Evolutionary conservation across 441 rosid species (phyloP), one percentile per base, ranked within the genome.

Genomic region (Arabidopsis hybrid): DNA sequence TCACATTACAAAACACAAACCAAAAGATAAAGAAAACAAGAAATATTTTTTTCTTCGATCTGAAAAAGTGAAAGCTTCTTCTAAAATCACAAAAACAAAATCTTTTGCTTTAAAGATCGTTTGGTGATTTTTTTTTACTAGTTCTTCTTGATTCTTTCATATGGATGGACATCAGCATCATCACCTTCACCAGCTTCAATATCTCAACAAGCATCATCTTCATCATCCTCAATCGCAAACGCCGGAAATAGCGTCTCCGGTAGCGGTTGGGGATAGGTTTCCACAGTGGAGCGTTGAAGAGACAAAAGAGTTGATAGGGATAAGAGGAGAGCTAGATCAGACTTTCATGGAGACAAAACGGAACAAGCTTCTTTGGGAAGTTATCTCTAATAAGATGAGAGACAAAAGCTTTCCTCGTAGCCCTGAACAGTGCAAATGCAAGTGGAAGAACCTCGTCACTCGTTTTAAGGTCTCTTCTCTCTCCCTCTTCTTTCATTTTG

Each of bases 401-500:
- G 97, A 89, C 58, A 84, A 83, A 72, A 96, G 95, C 51, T 95
- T 71, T 53, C 80, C 78, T 84, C 99, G 99, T 31, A 95, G 96
- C 80, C 72, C 97, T 32, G 99, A 92, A 64, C 99, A 95, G 97
- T 95, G 99, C 90, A 95, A 95, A 85, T 95, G 97, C 89, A 95
- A 95, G 84, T 95, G 99, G 99, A 95, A 95, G 69, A 95, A 95
- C 80, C 97, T 95, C 40, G 92, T 92, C 59, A 95, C 97, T 51
- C 95, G 99, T 64, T 92, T 87, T 62, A 95, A 92, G 97, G 99
- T 53, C 1, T 47, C 29, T 8, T 57, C 13, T 45, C 42, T 45
- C 14, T 46, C 17, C 42, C 38, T 66, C 8, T 39, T 50, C n/a
- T 70, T 7, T 32, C 26, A 21, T 21, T 32, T 61, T 21, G 16